Evolutionary conservation across 495 filamentous ascomycete species (phyloP).

Genomic region (Pseudoneurospora amorphoporcata): DNA sequence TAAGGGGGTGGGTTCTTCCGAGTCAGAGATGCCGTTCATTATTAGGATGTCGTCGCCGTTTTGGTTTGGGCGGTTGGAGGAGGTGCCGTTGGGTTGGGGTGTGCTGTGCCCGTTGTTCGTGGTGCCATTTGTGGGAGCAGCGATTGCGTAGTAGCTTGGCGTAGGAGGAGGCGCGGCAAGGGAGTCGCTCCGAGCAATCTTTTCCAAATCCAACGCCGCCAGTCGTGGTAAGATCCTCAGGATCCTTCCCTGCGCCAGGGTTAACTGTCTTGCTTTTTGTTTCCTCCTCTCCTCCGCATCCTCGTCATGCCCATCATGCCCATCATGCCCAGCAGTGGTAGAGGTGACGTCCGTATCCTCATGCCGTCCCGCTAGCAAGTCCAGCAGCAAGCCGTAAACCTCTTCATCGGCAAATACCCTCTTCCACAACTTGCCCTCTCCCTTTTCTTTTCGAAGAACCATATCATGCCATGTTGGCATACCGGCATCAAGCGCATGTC

Average conservation of each 20-base stretch:
- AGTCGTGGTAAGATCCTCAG: slow-evolving; percentile 60
- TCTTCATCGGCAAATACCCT: slow-evolving; percentile 56
- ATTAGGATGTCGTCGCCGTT: slow-evolving; percentile 8
- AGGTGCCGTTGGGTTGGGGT: background rate
- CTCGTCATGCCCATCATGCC: too few species aligned
- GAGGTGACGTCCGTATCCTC: slow-evolving; percentile 24
- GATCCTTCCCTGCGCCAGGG: slow-evolving; percentile 68
- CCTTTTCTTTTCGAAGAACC: slow-evolving; percentile 28
- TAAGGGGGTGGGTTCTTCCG: background rate
- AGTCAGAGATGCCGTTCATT: slow-evolving; percentile 12
- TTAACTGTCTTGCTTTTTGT: slow-evolving; percentile 46
- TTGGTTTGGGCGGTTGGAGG: background rate
- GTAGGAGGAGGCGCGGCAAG: slow-evolving; percentile 47
- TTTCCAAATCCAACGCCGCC: slow-evolving; percentile 51
- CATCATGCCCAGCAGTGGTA: background rate
- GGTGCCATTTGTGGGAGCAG: too few species aligned
- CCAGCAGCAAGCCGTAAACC: slow-evolving; percentile 55
- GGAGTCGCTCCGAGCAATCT: slow-evolving; percentile 48
- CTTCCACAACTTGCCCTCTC: slow-evolving; percentile 65
- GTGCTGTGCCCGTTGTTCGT: background rate
- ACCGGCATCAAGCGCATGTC: background rate
- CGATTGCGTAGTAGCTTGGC: slow-evolving; percentile 31
- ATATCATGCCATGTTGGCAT: slow-evolving; percentile 14
- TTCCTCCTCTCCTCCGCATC: background rate
- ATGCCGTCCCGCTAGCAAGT: slow-evolving; percentile 42